These are phyloP conservation scores for Coemansia sp. DNA, from an alignment of 371 early-diverging fungal species.

Conservation along the genomic window DNA sequence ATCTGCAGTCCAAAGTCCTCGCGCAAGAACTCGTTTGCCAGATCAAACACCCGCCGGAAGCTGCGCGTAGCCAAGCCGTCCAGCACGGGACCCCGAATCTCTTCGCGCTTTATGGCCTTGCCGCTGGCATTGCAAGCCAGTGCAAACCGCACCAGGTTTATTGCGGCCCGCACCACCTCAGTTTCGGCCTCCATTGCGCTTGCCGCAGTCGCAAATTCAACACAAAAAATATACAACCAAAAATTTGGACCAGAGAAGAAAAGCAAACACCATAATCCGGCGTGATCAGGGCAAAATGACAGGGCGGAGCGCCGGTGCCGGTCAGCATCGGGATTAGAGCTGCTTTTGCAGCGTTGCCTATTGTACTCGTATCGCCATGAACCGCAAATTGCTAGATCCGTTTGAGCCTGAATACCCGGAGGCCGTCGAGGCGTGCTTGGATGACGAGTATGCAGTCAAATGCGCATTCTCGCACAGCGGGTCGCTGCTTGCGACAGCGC, in stretches of 20 bases:
- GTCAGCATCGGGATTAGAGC: no score
- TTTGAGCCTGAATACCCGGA: slow-evolving; percentile 85
- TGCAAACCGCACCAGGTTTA: slow-evolving; percentile 39
- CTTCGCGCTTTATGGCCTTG: slow-evolving; percentile 37
- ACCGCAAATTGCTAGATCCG: slow-evolving; percentile 64
- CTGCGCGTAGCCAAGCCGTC: slow-evolving; percentile 4
- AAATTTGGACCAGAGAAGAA: background rate
- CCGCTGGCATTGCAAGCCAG: slow-evolving; percentile 41
- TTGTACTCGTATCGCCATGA: slow-evolving; percentile 16
- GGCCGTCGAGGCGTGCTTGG: slow-evolving; percentile 73
- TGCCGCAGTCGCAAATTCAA: background rate
- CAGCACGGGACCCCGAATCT: slow-evolving; percentile 15
- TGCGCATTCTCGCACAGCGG: slow-evolving; percentile 73
- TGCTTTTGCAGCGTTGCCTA: background rate
- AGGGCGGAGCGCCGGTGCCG: no score
- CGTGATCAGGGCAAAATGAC: no score
- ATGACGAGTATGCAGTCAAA: slow-evolving; percentile 67
- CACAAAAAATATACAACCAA: background rate
- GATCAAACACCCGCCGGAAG: slow-evolving; percentile 15
- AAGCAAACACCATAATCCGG: no score
- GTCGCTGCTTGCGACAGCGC: slow-evolving; percentile 75
- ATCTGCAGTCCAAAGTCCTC: slow-evolving; percentile 35
- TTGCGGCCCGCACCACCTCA: slow-evolving; percentile 19
- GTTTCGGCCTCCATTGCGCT: slow-evolving; percentile 3
- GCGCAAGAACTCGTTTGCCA: slow-evolving; percentile 23